Evolutionary conservation across 495 filamentous ascomycete genomes (phyloP), one percentile per base, ranked within the genome.

Genomic region (Opeltia flavorubescens): DNA sequence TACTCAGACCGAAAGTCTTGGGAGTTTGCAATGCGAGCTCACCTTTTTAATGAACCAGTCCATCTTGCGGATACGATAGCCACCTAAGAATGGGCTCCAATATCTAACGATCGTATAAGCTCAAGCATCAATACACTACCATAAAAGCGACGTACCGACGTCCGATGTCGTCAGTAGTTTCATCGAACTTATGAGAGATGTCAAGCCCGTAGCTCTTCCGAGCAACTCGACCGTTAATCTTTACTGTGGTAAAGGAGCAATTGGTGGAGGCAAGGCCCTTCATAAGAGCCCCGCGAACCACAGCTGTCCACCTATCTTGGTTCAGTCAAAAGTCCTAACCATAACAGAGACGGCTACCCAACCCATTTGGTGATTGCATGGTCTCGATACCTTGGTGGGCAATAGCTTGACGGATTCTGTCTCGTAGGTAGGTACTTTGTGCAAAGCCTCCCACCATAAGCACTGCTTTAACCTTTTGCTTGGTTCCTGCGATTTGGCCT

Each of bases 371-470:
- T 9, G 51, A 50, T 29, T 57, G 55, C 51, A 54, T 57, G 12
- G 54, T 51, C 41, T 54, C 51, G 27, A 54, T 54, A 12, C 40
- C 40, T 2, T 23, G 26, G 5, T 42, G 6, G 11, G 44, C 46
- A 17, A 58, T 34, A n/a, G 55, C 43, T 13, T 26, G 24, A 9
- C 48, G 47, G 5, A 58, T 27, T 3, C 31, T 47, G 23, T 58
- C 53, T 21, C 53, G 55, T 11, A 82, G 72, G 57, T 78, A 82
- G 43, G 77, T 70, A 52, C 69, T 78, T 56, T 81, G 75, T 0
- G 78, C 79, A 56, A 83, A 83, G 15, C 78, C 79, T 45, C 79
- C 79, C 7, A 83, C 78, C 25, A 82, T 62, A 44, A 82, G 71
- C 44, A 83, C 78, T 12, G 78, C 78, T 46, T 53, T 59, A 2